Evolutionary conservation across 306 rosid species (phyloP).

Genomic region (Fragaria iinumae): DNA sequence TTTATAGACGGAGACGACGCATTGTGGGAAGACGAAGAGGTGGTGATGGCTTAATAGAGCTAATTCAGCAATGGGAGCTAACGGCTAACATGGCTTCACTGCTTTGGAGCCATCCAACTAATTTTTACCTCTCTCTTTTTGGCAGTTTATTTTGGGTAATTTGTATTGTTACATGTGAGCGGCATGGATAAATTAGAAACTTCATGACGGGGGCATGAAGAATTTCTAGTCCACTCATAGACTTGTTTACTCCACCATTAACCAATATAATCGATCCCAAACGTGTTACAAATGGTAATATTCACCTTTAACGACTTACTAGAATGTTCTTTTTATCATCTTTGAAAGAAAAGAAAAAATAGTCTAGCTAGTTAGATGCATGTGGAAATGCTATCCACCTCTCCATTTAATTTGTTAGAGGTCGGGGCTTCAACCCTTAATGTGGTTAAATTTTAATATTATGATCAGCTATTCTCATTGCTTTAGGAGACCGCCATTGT

Average conservation of each 20-base stretch:
- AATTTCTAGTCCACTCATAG: not conserved
- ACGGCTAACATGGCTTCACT: constrained; percentile 44
- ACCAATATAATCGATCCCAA: not conserved
- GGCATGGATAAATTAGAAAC: not conserved
- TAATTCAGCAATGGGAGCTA: constrained; percentile 21
- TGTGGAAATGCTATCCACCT: too few relatives aligned
- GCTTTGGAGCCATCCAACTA: constrained; percentile 42
- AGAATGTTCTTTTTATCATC: too few relatives aligned
- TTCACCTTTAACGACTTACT: too few relatives aligned
- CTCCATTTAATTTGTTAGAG: too few relatives aligned
- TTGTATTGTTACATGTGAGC: not conserved
- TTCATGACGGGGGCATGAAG: not conserved
- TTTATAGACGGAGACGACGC: constrained; percentile 34
- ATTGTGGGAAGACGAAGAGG: not conserved
- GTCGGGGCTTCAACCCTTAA: too few relatives aligned
- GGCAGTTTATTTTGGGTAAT: not conserved
- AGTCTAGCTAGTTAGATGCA: too few relatives aligned
- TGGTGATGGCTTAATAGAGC: constrained; percentile 25
- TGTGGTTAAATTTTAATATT: too few relatives aligned
- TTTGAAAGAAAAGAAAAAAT: too few relatives aligned
- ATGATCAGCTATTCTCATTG: too few relatives aligned
- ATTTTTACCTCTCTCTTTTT: not conserved
- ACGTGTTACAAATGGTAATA: too few relatives aligned
- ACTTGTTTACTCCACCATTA: not conserved
- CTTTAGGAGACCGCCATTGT: too few relatives aligned